Percentiles rank a stretch among this genome's conserved stretches.
Conservation (phyloP, 1,284 basidiomycete genomes). For the Phellinidium pouzarii region DNA sequence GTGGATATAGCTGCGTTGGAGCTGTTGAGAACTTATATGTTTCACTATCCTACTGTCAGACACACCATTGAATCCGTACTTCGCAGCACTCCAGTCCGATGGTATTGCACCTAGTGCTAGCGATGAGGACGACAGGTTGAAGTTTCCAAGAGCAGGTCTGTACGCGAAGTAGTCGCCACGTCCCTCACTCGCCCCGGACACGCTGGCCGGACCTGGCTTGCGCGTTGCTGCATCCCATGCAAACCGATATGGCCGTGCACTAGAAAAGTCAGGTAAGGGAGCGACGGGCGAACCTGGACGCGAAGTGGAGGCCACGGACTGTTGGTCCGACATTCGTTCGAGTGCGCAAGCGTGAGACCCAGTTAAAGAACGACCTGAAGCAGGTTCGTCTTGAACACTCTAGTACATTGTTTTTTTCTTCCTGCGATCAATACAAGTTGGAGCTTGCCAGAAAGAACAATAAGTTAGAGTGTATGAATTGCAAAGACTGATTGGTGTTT, state of each 20-base stretch:
- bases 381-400: background rate
- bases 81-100: slow-evolving; percentile 70
- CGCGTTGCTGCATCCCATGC: slow-evolving; percentile 56
- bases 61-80: slow-evolving; percentile 72
- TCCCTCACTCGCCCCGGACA: slow-evolving; percentile 56
- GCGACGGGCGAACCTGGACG: slow-evolving; percentile 44
- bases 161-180: slow-evolving; percentile 46
- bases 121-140: slow-evolving; percentile 35
- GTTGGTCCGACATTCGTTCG: slow-evolving; percentile 33
- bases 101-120: slow-evolving; percentile 42
- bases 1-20: slow-evolving; percentile 54
- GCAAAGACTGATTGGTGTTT: no score
- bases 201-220: slow-evolving; percentile 51
- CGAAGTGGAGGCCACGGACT: slow-evolving; percentile 31
- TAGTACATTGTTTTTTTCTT: background rate
- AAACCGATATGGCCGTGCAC: slow-evolving; percentile 55
- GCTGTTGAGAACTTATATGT: background rate
- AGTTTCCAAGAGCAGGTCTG: slow-evolving; percentile 35
- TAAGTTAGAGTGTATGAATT: background rate
- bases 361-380: background rate
- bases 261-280: slow-evolving; percentile 35
- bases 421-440: background rate
- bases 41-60: slow-evolving; percentile 7
- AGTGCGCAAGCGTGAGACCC: background rate
- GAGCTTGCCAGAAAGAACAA: background rate